A percentile compares a stretch with the other conserved stretches of the same genome.
Conservation (phyloP, 495 filamentous ascomycete genomes). For the Penicillium silybi region DNA sequence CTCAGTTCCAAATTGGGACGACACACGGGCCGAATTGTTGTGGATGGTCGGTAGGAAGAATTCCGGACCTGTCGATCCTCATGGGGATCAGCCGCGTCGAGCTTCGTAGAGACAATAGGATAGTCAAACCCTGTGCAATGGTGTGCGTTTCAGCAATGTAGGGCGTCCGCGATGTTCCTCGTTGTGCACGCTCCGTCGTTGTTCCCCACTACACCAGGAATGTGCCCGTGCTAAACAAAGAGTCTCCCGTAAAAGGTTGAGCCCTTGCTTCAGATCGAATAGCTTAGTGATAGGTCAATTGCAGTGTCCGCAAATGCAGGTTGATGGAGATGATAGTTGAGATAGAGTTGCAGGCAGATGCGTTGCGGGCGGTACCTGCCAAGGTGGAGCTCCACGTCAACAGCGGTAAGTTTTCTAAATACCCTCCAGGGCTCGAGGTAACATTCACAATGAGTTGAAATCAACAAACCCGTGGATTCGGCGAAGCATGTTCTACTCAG, state of each 20-base stretch:
- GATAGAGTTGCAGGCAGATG: constrained; percentile 1
- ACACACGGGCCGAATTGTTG: constrained; percentile 14
- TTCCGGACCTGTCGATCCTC: constrained; percentile 18
- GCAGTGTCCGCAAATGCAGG: neutral
- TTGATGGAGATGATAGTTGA: neutral
- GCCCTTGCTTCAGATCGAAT: neutral
- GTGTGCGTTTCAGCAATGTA: constrained; percentile 20
- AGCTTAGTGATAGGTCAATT: neutral
- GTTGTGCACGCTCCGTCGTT: neutral
- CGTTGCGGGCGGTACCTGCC: constrained; percentile 5
- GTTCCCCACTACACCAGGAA: constrained; percentile 1
- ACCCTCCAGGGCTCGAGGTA: neutral
- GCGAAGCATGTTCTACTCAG: constrained; percentile 4
- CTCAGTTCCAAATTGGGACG: constrained; percentile 7
- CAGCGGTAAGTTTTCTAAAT: neutral
- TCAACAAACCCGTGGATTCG: neutral
- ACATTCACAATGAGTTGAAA: constrained; percentile 5
- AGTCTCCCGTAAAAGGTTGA: neutral
- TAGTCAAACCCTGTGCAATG: neutral
- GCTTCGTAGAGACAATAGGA: neutral
- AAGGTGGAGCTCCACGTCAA: constrained; percentile 8
- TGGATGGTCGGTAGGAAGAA: constrained; percentile 15
- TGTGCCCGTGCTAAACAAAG: neutral
- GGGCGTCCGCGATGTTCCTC: constrained; percentile 1
- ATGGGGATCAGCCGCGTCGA: constrained; percentile 2